phyloP scores from a whole-genome alignment of 148 eudicot genomes.

The Vaccinium corymbosum region DNA sequence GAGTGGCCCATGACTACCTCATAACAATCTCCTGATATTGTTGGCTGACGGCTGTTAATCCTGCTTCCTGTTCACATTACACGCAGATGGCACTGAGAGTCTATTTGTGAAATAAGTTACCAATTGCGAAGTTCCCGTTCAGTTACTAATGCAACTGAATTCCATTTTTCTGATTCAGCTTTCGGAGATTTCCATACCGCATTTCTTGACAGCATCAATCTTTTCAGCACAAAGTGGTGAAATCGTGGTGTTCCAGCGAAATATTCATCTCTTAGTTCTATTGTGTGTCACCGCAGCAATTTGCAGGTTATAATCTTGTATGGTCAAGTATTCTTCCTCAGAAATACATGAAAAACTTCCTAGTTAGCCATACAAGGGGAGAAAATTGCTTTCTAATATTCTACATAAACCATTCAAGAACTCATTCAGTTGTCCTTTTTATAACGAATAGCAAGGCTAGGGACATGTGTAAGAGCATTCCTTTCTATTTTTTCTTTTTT shows the following conservation, averaged over 20 bases:
- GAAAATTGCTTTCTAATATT: not conserved
- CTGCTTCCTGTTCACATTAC: not conserved
- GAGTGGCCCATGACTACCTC: not conserved
- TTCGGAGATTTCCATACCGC: constrained; percentile 91
- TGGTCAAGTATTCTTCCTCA: constrained; percentile 58
- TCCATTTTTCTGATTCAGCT: constrained; percentile 45
- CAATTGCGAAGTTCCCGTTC: not conserved
- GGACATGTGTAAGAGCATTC: not conserved
- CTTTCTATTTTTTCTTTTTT: too few relatives aligned
- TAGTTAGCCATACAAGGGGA: not conserved
- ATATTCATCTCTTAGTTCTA: constrained; percentile 60
- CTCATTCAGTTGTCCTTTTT: not conserved
- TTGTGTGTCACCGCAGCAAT: constrained; percentile 81
- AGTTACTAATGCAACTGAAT: constrained; percentile 8
- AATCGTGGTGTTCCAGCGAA: constrained; percentile 51
- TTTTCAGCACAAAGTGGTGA: constrained; percentile 90
- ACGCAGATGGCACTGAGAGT: not conserved
- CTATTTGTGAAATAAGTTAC: not conserved
- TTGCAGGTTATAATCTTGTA: constrained; percentile 97
- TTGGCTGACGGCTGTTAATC: constrained; percentile 19
- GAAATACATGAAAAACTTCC: not conserved
- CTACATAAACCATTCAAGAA: not conserved
- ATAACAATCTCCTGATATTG: not conserved
- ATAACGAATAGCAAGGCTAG: not conserved
- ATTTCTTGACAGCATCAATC: constrained; percentile 94